A percentile compares a stretch with the other conserved stretches of the same genome.
phyloP scores from a whole-genome alignment of 2,329 filamentous ascomycete genomes.

The Aspergillus cejpii region DNA sequence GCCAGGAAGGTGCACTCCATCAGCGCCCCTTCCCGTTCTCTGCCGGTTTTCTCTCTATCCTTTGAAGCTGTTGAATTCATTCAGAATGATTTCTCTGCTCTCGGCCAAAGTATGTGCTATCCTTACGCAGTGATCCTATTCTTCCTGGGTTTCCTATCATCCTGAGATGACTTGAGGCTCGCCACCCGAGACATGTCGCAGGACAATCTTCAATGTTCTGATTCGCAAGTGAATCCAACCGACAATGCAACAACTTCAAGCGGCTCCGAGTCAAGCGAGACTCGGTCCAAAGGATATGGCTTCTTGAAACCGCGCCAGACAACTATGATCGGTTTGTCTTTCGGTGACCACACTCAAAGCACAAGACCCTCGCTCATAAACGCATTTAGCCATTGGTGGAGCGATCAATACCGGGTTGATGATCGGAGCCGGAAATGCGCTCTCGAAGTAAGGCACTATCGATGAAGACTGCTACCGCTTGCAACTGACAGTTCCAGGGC shows the following conservation, averaged over 20 bases:
- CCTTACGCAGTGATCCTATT: too few relatives aligned
- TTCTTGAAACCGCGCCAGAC: conserved; percentile 4
- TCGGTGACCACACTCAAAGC: background rate
- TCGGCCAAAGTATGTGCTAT: too few relatives aligned
- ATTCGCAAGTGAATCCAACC: background rate
- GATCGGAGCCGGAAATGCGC: conserved; percentile 24
- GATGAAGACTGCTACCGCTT: background rate
- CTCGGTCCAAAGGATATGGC: background rate
- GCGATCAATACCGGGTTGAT: conserved; percentile 30
- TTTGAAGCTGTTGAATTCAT: too few relatives aligned
- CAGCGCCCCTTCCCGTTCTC: too few relatives aligned
- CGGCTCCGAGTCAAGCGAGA: background rate
- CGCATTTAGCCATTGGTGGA: conserved; percentile 24
- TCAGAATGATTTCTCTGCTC: too few relatives aligned
- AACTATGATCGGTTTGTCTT: conserved; percentile 12
- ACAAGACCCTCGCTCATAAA: conserved; percentile 6
- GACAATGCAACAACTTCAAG: background rate
- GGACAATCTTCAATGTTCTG: background rate
- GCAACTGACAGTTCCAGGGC: conserved; percentile 17
- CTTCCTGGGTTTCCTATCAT: background rate
- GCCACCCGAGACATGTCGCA: background rate
- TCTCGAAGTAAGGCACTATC: conserved; percentile 21
- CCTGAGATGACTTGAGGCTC: background rate
- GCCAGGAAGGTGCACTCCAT: too few relatives aligned
- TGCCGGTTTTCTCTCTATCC: too few relatives aligned